phyloP scores from a whole-genome alignment of 148 eudicot species.

The Arbutus unedo region DNA sequence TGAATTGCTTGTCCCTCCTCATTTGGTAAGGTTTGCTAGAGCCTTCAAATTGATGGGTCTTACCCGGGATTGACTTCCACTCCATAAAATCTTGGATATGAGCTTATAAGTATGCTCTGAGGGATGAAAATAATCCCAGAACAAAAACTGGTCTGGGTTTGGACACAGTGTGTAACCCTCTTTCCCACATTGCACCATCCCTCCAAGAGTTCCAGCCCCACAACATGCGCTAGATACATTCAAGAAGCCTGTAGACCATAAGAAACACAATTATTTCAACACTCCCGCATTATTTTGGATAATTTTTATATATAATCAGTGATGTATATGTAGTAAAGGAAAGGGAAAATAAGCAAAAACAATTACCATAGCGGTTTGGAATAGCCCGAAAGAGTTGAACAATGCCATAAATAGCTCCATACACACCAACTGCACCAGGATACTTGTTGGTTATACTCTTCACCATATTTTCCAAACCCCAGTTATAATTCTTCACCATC shows the following conservation, averaged over 20 bases:
- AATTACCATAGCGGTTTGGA: constrained; percentile 39
- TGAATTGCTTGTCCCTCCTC: neutral
- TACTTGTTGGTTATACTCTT: constrained; percentile 24
- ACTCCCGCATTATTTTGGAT: too few species aligned
- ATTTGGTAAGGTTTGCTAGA: constrained; percentile 27
- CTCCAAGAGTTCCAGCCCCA: constrained; percentile 54
- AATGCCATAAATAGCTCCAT: constrained; percentile 38
- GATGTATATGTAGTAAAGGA: neutral
- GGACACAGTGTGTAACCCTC: constrained; percentile 43
- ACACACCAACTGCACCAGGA: constrained; percentile 43
- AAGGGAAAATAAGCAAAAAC: neutral
- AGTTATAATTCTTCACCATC: constrained; percentile 44
- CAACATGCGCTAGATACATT: constrained; percentile 55
- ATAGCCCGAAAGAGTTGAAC: constrained; percentile 37
- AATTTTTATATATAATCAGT: too few species aligned
- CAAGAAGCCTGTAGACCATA: constrained; percentile 29
- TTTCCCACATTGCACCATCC: constrained; percentile 51
- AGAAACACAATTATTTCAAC: neutral
- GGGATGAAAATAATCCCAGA: constrained; percentile 71
- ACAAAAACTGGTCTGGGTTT: constrained; percentile 43
- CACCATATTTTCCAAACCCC: constrained; percentile 38
- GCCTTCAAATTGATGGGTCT: constrained; percentile 51
- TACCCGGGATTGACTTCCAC: constrained; percentile 22
- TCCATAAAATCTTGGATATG: constrained; percentile 48
- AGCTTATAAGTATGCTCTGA: constrained; percentile 48